Percentiles rank a stretch among this genome's conserved stretches.
phyloP scores from a whole-genome alignment of 345 rosid species.

The Heritiera fomes region DNA sequence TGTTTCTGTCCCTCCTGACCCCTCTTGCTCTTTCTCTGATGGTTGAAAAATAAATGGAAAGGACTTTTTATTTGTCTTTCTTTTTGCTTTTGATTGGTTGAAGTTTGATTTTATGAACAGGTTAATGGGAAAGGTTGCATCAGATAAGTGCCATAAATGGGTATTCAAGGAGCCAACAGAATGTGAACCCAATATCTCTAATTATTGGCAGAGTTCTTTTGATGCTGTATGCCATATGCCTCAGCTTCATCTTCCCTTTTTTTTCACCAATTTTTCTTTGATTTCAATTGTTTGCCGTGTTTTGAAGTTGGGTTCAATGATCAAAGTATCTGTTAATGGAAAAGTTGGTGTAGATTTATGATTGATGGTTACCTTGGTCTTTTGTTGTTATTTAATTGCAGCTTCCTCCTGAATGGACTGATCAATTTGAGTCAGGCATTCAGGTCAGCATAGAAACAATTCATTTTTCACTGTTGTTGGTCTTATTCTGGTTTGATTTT shows the following conservation, averaged over 20 bases:
- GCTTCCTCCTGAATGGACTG: conserved; percentile 99
- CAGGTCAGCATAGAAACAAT: conserved; percentile 56
- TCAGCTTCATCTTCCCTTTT: background rate
- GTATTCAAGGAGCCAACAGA: conserved; percentile 97
- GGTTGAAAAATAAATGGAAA: background rate
- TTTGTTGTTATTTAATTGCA: conserved; percentile 48
- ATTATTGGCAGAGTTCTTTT: conserved; percentile 99
- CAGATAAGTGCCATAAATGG: conserved; percentile 99
- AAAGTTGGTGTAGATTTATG: conserved; percentile 19
- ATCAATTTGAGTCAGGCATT: conserved; percentile 98
- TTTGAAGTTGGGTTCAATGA: background rate
- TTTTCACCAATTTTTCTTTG: background rate
- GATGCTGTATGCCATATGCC: conserved; percentile 68
- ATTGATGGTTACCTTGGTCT: conserved; percentile 25
- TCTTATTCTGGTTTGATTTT: background rate
- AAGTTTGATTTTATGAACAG: conserved; percentile 38
- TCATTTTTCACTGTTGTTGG: conserved; percentile 13
- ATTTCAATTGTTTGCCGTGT: background rate
- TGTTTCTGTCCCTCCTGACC: background rate
- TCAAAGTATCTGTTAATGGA: background rate
- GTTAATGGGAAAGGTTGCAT: conserved; percentile 99
- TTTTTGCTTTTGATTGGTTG: conserved; percentile 20
- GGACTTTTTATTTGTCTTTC: background rate
- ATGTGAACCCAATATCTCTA: conserved; percentile 90
- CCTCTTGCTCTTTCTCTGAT: background rate